Base-by-base conservation (phyloP, 768 basidiomycete species). In the Suillus brevipes region DNA sequence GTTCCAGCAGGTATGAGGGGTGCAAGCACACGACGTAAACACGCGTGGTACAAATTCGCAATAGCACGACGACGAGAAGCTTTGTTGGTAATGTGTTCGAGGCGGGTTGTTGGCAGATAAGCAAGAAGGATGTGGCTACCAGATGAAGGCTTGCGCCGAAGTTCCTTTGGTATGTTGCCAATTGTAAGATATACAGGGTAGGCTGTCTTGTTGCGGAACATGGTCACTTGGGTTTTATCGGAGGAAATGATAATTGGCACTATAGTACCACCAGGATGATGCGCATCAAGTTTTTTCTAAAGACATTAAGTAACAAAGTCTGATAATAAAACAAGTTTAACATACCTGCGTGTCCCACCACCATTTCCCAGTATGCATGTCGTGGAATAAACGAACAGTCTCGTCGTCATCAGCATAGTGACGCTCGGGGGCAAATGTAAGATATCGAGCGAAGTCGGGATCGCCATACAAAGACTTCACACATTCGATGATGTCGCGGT, bases 261-360 rank as follows among this genome's bases (percentile, higher is more conserved):
- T 16, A 68, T 56, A 5, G 67, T 68, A 7, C 37, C 59, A 3
- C 62, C 67, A 25, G 66, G 66, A 9, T 40, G n/a, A 3, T 40
- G 16, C 3, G 56, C 49, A 34, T 75, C 68, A 4, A 75, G 65
- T 12, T 63, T 47, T 20, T 40, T 53, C 72, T 72, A 56, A 52
- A 16, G 28, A 58, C 8, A 18, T 56, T 28, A 31, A n/a, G 58
- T 6, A 64, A 60, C 9, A 61, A 25, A 53, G 31, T 45, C 18
- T 37, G 18, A 37, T 36, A 25, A 43, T 20, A 23, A 59, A 18
- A 40, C 6, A 13, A 62, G 40, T 25, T 42, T 25, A 50, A 45
- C 77, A 36, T 66, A 83, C 84, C 75, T 85, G 84, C 0, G 74
- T 79, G 9, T 60, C 52, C 83, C 83, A 85, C 84, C 83, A 85